Conservation (phyloP, 139 green algal species). For the Nannochloris sp. region DNA sequence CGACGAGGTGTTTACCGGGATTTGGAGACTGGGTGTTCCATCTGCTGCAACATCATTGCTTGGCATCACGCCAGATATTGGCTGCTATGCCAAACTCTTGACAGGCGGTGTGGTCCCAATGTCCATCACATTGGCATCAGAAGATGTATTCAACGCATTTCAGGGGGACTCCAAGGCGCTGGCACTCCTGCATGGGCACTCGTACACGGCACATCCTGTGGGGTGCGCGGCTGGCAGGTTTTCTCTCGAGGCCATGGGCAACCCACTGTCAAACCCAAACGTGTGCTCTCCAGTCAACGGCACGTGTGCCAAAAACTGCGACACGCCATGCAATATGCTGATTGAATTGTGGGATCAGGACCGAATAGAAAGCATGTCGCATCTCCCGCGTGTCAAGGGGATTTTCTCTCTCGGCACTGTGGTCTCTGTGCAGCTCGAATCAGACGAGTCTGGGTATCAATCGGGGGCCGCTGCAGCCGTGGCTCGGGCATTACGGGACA, state of each 20-base stretch:
- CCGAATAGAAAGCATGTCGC: constrained; percentile 40
- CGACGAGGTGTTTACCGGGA: constrained; percentile 92
- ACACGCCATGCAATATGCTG: constrained; percentile 29
- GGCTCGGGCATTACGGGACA: constrained; percentile 24
- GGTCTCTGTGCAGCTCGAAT: constrained; percentile 68
- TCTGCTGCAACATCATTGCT: constrained; percentile 52
- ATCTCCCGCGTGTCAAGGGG: constrained; percentile 42
- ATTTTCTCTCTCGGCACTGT: constrained; percentile 72
- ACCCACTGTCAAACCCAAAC: constrained; percentile 57
- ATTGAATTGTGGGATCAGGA: constrained; percentile 47
- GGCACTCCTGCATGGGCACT: constrained; percentile 97
- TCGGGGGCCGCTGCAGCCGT: constrained; percentile 39
- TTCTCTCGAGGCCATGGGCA: constrained; percentile 48
- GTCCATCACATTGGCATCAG: constrained; percentile 70
- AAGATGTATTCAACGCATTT: constrained; percentile 79
- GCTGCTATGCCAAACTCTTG: constrained; percentile 92
- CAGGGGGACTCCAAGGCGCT: constrained; percentile 45
- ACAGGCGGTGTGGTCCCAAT: constrained; percentile 75
- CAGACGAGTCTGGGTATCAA: constrained; percentile 33
- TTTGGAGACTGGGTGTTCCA: constrained; percentile 70
- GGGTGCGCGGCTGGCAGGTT: constrained; percentile 69
- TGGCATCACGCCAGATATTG: constrained; percentile 77
- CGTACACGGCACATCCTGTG: constrained; percentile 87
- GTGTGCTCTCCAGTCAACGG: not conserved
- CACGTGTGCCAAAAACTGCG: not conserved